Base-by-base conservation (phyloP, 75 land plant species). In the Azolla pinnata region DNA sequence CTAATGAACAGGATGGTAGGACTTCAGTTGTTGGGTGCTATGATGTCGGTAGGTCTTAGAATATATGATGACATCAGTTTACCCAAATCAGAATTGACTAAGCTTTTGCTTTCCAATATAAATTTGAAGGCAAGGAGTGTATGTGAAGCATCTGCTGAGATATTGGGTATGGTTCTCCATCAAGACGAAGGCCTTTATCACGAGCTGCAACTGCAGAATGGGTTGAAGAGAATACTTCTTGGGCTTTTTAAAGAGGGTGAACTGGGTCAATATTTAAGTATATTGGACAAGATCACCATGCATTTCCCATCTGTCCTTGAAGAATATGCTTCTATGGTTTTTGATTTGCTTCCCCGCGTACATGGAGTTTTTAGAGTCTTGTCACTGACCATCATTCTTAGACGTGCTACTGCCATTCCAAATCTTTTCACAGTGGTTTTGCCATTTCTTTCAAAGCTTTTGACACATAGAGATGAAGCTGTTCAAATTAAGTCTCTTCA, bases 101-200 rank as follows among this genome's bases (percentile, higher is more conserved):
- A 62, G 32, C 62, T 65, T 8, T 63, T 76, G 50, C 70, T 76
- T 47, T 49, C 48, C 31, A 73, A 66, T 57, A 17, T 76, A 28
- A 76, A 33, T 21, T 56, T 34, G 29, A 72, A 66, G 40, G 42
- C 59, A 25, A 76, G 73, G 50, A 59, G 57, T 34, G 60, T 76
- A 10, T 66, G 61, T 49, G 59, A 72, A 32, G 77, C 79, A 17
- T 69, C 79, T 26, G 79, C 76, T 29, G 79, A 76, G 26, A 34
- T 76, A 30, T 53, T 76, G 46, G 79, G 79, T 31, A 72, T 76
- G 30, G 40, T 67, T 20, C 32, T 76, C 20, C 62, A 56, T 26
- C 25, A 71, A 19, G 27, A 57, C 29, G 40, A 29, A 23, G 62
- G 58, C 17, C n/a, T 34, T 1, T 23, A 10, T 8, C 27, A 35